Evolutionary conservation across 768 basidiomycete species (phyloP).

Genomic region (Leccinum barrowsii): DNA sequence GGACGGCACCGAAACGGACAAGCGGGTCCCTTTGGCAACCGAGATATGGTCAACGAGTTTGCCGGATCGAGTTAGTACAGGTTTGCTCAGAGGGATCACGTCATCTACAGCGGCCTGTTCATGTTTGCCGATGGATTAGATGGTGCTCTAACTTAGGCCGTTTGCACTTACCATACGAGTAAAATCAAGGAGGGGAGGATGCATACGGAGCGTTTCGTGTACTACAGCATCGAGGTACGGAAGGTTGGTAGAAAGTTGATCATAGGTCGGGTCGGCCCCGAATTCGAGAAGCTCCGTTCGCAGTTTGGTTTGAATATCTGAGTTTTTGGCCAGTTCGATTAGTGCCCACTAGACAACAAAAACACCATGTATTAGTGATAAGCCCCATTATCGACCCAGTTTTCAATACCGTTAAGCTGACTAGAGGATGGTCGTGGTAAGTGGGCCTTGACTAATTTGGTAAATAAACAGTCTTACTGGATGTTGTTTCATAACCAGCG

Average conservation of each 20-base stretch:
- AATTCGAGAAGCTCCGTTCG: constrained; percentile 48
- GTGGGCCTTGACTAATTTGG: background rate
- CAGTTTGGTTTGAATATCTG: constrained; percentile 44
- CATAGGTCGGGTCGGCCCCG: constrained; percentile 48
- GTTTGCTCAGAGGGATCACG: constrained; percentile 52
- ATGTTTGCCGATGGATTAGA: background rate
- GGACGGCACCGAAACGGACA: constrained; percentile 41
- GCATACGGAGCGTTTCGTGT: constrained; percentile 43
- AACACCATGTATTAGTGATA: background rate
- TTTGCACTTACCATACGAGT: constrained; percentile 10
- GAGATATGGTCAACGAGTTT: constrained; percentile 36
- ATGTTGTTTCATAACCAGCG: constrained; percentile 41
- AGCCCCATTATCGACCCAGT: background rate
- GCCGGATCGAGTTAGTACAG: constrained; percentile 44
- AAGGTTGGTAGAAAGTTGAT: constrained; percentile 46
- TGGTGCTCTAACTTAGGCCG: background rate
- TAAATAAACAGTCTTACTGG: constrained; percentile 21
- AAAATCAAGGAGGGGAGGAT: constrained; percentile 36
- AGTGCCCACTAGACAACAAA: constrained; percentile 42
- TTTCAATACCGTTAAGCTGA: constrained; percentile 12
- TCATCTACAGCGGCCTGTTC: constrained; percentile 51
- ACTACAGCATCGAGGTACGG: constrained; percentile 56
- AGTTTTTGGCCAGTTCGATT: constrained; percentile 48
- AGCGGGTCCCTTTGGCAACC: constrained; percentile 44
- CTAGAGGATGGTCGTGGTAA: background rate